These are phyloP conservation scores for Acidomyces sp. DNA, from an alignment of 495 filamentous ascomycete species.

Conservation along the genomic window DNA sequence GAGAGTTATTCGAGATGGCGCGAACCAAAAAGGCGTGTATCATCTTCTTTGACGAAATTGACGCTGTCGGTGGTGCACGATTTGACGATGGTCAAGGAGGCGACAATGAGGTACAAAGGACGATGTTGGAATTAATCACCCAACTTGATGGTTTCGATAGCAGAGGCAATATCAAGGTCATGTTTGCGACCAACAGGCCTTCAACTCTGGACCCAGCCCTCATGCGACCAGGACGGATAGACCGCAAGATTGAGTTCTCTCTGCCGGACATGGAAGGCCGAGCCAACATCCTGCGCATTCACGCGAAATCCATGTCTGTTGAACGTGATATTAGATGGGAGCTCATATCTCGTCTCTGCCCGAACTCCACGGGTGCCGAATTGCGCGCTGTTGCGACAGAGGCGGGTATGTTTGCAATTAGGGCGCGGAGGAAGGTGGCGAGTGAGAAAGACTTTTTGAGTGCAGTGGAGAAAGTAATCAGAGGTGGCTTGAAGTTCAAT, in stretches of 20 bases:
- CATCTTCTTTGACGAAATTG: constrained; percentile 99
- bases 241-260: constrained; percentile 97
- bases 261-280: constrained; percentile 92
- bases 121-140: constrained; percentile 97
- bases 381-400: constrained; percentile 94
- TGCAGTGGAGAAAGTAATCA: constrained; percentile 98
- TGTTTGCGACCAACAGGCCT: constrained; percentile 97
- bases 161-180: constrained; percentile 98
- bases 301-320: constrained; percentile 99
- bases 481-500: constrained; percentile 98
- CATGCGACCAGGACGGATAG: constrained; percentile 95
- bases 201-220: constrained; percentile 91
- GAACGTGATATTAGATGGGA: constrained; percentile 99
- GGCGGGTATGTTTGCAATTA: constrained; percentile 97
- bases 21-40: constrained; percentile 99
- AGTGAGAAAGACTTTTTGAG: constrained; percentile 98
- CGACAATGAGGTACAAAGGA: constrained; percentile 98
- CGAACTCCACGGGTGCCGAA: constrained; percentile 93
- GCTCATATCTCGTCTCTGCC: constrained; percentile 88
- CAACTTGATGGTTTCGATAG: constrained; percentile 97
- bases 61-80: constrained; percentile 93
- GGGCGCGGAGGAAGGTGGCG: constrained; percentile 91
- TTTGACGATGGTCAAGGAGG: constrained; percentile 97
- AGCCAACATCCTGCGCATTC: constrained; percentile 93
- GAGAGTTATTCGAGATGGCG: constrained; percentile 98